These are phyloP conservation scores for Colletotrichum musicola DNA, from an alignment of 2,329 filamentous ascomycete genomes.

Conservation along the genomic window DNA sequence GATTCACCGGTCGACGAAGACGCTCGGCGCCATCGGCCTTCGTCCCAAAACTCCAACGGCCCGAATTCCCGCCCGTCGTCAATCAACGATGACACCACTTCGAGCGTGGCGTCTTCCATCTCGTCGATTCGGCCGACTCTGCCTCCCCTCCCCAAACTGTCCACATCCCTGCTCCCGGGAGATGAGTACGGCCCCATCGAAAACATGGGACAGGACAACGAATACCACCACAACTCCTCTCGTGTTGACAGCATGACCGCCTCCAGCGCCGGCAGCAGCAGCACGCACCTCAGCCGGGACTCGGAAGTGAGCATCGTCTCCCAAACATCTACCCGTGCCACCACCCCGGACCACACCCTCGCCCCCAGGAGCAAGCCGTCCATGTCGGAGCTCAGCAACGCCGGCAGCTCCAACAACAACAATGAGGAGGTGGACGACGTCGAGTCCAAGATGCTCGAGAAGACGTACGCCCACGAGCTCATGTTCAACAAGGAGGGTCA, in stretches of 20 bases:
- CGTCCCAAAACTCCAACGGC: conserved; percentile 46
- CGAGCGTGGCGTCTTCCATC: conserved; percentile 59
- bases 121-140: conserved; percentile 62
- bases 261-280: conserved; percentile 82
- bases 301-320: conserved; percentile 86
- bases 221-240: conserved; percentile 64
- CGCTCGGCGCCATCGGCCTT: conserved; percentile 38
- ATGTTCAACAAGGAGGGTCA: conserved; percentile 95
- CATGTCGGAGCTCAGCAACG: conserved; percentile 75
- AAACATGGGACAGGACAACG: conserved; percentile 61
- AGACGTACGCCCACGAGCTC: conserved; percentile 90
- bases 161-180: conserved; percentile 61
- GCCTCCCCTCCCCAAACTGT: conserved; percentile 69
- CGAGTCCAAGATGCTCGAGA: conserved; percentile 88
- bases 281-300: conserved; percentile 82
- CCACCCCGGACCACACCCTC: conserved; percentile 79
- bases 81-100: conserved; percentile 55
- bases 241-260: conserved; percentile 78
- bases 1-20: conserved; percentile 54
- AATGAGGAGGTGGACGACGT: conserved; percentile 83
- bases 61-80: conserved; percentile 59
- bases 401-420: conserved; percentile 70
- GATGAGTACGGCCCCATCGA: conserved; percentile 64
- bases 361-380: conserved; percentile 71
- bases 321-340: conserved; percentile 86